A percentile compares a stretch with the other conserved stretches of the same genome.
Conservation (phyloP, 345 rosid genomes). For the Pistacia atlantica region DNA sequence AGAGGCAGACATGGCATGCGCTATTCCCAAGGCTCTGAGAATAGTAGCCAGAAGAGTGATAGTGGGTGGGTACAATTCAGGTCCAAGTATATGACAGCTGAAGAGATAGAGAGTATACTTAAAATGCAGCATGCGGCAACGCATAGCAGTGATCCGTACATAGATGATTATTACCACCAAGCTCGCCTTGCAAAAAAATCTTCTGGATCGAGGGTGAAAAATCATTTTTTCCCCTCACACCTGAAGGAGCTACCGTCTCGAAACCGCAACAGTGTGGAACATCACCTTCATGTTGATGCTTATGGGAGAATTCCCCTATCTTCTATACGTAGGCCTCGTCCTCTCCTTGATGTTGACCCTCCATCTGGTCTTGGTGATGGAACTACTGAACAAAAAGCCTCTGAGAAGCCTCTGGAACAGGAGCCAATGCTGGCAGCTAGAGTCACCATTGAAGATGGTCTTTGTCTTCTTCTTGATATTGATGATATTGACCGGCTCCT, state of each 20-base stretch:
- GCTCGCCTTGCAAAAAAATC: slow-evolving; percentile 76
- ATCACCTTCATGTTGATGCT: slow-evolving; percentile 57
- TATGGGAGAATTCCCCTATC: slow-evolving; percentile 65
- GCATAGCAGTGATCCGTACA: slow-evolving; percentile 78
- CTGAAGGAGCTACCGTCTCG: slow-evolving; percentile 79
- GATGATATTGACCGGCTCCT: slow-evolving; percentile 86
- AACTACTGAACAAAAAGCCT: slow-evolving; percentile 51
- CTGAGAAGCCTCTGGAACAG: slow-evolving; percentile 82
- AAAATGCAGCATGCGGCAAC: slow-evolving; percentile 94
- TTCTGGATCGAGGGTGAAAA: slow-evolving; percentile 58
- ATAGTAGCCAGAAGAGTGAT: slow-evolving; percentile 82
- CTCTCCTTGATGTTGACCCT: slow-evolving; percentile 75
- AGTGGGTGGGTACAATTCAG: slow-evolving; percentile 64
- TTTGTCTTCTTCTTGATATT: slow-evolving; percentile 73
- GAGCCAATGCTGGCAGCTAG: slow-evolving; percentile 99
- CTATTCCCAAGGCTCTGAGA: slow-evolving; percentile 66
- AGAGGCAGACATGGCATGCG: slow-evolving; percentile 62
- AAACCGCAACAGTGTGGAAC: slow-evolving; percentile 68
- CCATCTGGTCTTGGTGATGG: slow-evolving; percentile 55
- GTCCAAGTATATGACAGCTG: slow-evolving; percentile 93
- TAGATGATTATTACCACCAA: slow-evolving; percentile 95
- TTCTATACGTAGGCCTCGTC: slow-evolving; percentile 64
- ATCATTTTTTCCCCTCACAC: slow-evolving; percentile 77
- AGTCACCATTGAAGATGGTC: slow-evolving; percentile 80
- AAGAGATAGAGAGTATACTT: slow-evolving; percentile 94